These are phyloP conservation scores for Mycena belliarum DNA, from an alignment of 768 basidiomycete genomes.

Conservation along the genomic window DNA sequence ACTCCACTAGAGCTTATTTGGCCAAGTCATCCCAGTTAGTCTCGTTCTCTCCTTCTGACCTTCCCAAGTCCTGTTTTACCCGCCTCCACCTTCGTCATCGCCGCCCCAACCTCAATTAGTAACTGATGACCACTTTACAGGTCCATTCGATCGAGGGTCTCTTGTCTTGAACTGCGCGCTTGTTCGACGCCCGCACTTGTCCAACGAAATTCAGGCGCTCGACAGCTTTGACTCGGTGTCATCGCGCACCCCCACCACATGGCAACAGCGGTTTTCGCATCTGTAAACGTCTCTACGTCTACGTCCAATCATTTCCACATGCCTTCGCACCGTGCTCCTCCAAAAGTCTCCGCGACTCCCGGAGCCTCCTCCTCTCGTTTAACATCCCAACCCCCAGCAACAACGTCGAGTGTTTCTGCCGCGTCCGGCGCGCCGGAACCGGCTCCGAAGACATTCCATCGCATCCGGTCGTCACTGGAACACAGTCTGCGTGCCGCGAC, in stretches of 20 bases:
- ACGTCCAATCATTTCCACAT: constrained; percentile 25
- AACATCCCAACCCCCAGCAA: constrained; percentile 32
- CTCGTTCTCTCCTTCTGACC: constrained; percentile 10
- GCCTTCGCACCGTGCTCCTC: constrained; percentile 8
- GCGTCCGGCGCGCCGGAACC: constrained; percentile 37
- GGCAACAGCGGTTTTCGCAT: constrained; percentile 19
- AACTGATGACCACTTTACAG: neutral
- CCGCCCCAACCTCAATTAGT: neutral
- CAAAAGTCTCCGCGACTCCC: constrained; percentile 10
- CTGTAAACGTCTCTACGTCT: constrained; percentile 26
- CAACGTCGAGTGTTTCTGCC: constrained; percentile 33
- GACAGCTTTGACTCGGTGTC: neutral
- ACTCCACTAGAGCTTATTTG: constrained; percentile 8
- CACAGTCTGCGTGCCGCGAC: constrained; percentile 67
- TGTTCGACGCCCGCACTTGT: neutral
- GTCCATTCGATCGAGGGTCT: constrained; percentile 17
- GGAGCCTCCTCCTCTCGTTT: constrained; percentile 44
- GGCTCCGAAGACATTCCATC: constrained; percentile 56
- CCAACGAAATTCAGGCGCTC: neutral
- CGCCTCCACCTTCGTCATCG: neutral
- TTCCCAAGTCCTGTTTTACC: neutral
- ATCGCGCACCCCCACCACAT: constrained; percentile 10
- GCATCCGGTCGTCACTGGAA: constrained; percentile 66
- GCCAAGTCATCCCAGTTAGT: constrained; percentile 11
- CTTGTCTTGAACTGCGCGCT: constrained; percentile 11